Base-by-base conservation (phyloP, 345 rosid genomes). In the Streptanthus diversifolius region DNA sequence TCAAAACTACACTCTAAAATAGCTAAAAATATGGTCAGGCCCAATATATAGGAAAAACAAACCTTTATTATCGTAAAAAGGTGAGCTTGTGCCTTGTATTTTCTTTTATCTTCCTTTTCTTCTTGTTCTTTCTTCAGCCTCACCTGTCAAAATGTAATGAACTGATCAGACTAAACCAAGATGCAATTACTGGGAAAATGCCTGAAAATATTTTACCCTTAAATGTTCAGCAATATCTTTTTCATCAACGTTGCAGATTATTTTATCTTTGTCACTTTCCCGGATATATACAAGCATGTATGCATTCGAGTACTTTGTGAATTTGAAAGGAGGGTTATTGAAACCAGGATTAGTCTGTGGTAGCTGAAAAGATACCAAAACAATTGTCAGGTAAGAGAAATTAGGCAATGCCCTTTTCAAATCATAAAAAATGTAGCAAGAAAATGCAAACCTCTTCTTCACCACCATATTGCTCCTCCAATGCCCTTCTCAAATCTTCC, bases 221-320 rank as follows among this genome's bases (percentile, higher is more conserved):
- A 90, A 82, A 78, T 95, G 98, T 73, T 86, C 96, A 2, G 99
- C 97, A 78, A 95, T 92, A 81, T 95, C 99, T 83, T 88, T 85
- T 75, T 95, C 98, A 80, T 90, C 99, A 75, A 95, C 99, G 63
- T 92, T 85, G 77, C 99, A 92, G 57, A 95, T 88, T 57, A 95
- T 91, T 84, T 91, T 91, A 76, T 90, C 98, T 83, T 90, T 90
- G 85, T 92, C 99, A 65, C 88, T 90, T 69, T 95, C 98, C 61
- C 99, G 96, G 66, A 95, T 87, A 68, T 95, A 95, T 65, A 95
- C 99, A 80, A 95, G 93, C 99, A 95, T 95, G 82, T 95, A 95
- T 18, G 99, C 99, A 81, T 95, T 95, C 43, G 98, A 91, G 74
- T 90, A 86, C 76, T 95, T 91, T 47, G 97, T 90, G 81, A 88